A percentile compares a stretch with the other conserved stretches of the same genome.
These are phyloP conservation scores for Aspergillus phoenicis DNA, from an alignment of 2,329 filamentous ascomycete genomes.

Conservation along the genomic window DNA sequence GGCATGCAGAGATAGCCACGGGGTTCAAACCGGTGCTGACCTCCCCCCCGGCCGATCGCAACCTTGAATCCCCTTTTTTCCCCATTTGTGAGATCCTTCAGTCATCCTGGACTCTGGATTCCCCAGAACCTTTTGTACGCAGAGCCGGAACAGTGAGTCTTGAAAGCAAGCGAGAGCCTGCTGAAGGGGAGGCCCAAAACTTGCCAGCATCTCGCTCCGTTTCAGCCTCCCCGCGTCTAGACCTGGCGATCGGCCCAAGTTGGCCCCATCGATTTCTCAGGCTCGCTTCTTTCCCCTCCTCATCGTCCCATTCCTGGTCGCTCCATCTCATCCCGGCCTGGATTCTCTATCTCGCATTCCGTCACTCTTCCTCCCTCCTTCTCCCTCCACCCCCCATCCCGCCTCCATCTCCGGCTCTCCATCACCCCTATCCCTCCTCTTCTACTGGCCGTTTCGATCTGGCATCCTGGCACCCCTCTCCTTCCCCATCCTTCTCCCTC, in stretches of 20 bases:
- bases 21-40: background rate
- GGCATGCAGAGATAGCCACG: background rate
- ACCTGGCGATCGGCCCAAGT: slow-evolving; percentile 33
- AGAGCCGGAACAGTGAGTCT: too few species aligned
- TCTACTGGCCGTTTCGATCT: background rate
- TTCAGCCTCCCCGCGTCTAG: slow-evolving; percentile 35
- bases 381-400: background rate
- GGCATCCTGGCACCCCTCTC: background rate
- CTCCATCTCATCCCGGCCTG: slow-evolving; percentile 3
- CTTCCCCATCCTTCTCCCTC: background rate
- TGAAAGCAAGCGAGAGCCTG: background rate
- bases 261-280: slow-evolving; percentile 27
- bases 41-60: background rate
- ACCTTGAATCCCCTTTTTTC: background rate
- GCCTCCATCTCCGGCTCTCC: background rate
- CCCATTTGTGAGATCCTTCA: too few species aligned
- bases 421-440: background rate
- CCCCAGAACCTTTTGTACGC: too few species aligned
- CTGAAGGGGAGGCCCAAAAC: background rate
- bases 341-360: background rate
- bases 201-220: slow-evolving; percentile 9
- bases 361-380: slow-evolving; percentile 9
- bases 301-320: slow-evolving; percentile 14
- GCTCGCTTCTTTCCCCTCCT: slow-evolving; percentile 16
- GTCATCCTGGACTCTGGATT: too few species aligned